These are phyloP conservation scores for Nigrospora oryzae DNA, from an alignment of 2,329 filamentous ascomycete genomes.

Conservation along the genomic window DNA sequence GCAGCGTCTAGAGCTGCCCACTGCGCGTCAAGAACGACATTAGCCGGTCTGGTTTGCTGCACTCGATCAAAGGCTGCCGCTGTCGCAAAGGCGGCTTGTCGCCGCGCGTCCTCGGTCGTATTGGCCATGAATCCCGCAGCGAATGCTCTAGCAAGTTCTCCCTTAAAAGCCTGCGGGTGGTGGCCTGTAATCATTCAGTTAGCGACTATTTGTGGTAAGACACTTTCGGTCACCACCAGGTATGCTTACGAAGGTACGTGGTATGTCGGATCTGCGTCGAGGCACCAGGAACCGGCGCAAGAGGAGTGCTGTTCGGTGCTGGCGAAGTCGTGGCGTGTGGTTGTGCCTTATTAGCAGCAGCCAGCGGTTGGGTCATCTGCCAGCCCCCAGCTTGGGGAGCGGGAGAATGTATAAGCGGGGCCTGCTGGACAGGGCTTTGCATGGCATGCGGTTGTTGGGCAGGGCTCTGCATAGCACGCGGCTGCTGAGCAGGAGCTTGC, in stretches of 20 bases:
- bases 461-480: too few species aligned
- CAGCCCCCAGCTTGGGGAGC: neutral
- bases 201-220: neutral
- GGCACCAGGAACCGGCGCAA: neutral
- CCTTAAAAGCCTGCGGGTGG: slow-evolving; percentile 8
- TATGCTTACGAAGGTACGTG: neutral
- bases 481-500: neutral
- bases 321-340: neutral
- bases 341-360: too few species aligned
- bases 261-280: neutral
- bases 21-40: slow-evolving; percentile 4
- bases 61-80: slow-evolving; percentile 7
- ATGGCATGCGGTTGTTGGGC: neutral
- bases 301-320: neutral
- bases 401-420: neutral
- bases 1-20: slow-evolving; percentile 12
- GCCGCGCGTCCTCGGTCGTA: slow-evolving; percentile 2
- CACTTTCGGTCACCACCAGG: slow-evolving; percentile 8
- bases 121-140: neutral
- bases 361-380: neutral
- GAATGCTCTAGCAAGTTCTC: slow-evolving; percentile 11
- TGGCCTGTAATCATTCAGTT: neutral
- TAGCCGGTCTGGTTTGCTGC: neutral
- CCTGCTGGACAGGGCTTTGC: neutral
- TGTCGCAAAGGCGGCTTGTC: slow-evolving; percentile 5